A percentile compares a stretch with the other conserved stretches of the same genome.
These are phyloP conservation scores for Gossypium laxum DNA, from an alignment of 441 rosid species.

Conservation along the genomic window DNA sequence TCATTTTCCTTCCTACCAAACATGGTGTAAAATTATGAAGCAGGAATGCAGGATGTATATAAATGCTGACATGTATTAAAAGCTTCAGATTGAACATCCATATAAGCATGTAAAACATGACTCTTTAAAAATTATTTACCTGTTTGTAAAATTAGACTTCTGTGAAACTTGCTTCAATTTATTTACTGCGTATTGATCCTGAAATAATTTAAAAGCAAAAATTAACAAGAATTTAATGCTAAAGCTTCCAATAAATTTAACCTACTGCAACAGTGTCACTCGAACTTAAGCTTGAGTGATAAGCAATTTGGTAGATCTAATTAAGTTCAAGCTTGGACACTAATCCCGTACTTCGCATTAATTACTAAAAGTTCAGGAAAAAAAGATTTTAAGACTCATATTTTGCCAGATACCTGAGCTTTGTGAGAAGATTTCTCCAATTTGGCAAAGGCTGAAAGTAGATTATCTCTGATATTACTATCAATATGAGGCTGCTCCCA, in stretches of 20 bases:
- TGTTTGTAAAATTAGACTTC: slow-evolving; percentile 64
- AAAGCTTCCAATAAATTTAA: background rate
- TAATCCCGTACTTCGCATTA: background rate
- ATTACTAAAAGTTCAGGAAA: background rate
- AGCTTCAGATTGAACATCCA: background rate
- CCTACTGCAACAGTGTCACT: background rate
- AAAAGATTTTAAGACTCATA: background rate
- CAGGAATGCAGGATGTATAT: background rate
- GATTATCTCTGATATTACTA: slow-evolving; percentile 37
- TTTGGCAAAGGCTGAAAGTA: slow-evolving; percentile 45
- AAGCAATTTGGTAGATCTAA: background rate
- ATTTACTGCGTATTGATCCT: slow-evolving; percentile 77
- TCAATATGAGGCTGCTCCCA: slow-evolving; percentile 75
- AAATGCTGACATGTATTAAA: background rate
- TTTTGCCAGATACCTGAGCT: slow-evolving; percentile 37
- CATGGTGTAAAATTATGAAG: background rate
- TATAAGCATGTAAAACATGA: background rate
- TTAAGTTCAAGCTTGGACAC: background rate
- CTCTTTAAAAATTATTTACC: slow-evolving; percentile 30
- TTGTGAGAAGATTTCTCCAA: slow-evolving; percentile 53
- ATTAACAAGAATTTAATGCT: slow-evolving; percentile 12
- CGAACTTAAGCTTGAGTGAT: background rate
- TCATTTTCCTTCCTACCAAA: background rate
- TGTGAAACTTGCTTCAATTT: slow-evolving; percentile 65
- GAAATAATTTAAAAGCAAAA: slow-evolving; percentile 26